phyloP scores from a whole-genome alignment of 2,329 filamentous ascomycete genomes.

The Seiridium cupressi region DNA sequence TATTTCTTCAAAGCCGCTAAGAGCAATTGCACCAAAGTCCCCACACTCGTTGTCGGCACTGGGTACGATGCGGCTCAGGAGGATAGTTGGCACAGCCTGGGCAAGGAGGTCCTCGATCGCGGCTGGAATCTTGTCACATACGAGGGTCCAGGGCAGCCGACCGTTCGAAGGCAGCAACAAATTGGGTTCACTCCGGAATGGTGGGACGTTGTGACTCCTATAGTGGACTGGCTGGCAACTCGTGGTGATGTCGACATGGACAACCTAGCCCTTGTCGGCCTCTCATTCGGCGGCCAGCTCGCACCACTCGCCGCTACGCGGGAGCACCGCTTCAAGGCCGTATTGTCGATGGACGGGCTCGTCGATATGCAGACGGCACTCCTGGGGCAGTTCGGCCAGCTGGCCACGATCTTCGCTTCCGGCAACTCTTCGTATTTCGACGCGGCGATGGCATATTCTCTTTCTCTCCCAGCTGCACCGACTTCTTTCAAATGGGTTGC shows the following conservation, averaged over 20 bases:
- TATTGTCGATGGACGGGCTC: conserved; percentile 1
- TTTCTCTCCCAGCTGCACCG: background rate
- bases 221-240: conserved; percentile 1
- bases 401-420: conserved; percentile 9
- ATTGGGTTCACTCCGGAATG: conserved; percentile 34
- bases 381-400: conserved; percentile 8
- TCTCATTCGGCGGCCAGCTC: conserved; percentile 5
- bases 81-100: conserved; percentile 30
- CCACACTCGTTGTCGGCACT: conserved; percentile 32
- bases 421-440: background rate
- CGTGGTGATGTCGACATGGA: conserved; percentile 7
- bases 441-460: background rate
- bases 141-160: conserved; percentile 35
- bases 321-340: conserved; percentile 7
- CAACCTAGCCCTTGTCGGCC: background rate
- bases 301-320: background rate
- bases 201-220: conserved; percentile 31
- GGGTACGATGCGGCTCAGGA: conserved; percentile 36
- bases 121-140: conserved; percentile 29
- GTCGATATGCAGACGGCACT: conserved; percentile 11
- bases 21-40: conserved; percentile 13
- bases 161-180: conserved; percentile 28
- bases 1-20: conserved; percentile 15
- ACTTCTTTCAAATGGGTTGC: background rate
- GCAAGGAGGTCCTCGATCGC: conserved; percentile 24